Percentiles rank a stretch among this genome's conserved stretches.
These are phyloP conservation scores for Globisporangium rhizosaccharum DNA, from an alignment of 352 stramenopile genomes.

Conservation along the genomic window DNA sequence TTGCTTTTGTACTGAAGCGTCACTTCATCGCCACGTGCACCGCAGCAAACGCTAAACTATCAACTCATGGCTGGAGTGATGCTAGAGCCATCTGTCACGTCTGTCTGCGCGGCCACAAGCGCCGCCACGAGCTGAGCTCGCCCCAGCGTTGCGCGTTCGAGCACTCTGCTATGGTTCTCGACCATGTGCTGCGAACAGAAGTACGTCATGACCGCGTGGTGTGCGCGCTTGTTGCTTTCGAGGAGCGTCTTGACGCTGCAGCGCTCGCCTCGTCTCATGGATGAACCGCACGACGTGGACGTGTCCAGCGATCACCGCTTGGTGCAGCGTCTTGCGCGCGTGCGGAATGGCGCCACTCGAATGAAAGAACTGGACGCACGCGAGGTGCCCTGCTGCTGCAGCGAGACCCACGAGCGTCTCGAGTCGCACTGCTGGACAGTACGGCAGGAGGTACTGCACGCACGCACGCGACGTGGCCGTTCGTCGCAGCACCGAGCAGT, in stretches of 20 bases:
- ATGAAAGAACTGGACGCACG: neutral
- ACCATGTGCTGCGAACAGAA: no score
- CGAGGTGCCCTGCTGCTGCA: neutral
- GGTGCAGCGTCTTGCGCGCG: neutral
- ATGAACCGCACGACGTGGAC: slow-evolving; percentile 1
- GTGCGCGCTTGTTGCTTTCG: no score
- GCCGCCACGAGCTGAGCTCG: no score
- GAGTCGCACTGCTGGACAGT: neutral
- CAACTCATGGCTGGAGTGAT: no score
- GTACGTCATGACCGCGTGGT: no score
- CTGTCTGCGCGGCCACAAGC: no score
- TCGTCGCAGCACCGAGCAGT: neutral
- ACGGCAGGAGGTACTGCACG: neutral
- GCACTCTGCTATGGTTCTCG: no score
- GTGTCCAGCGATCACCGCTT: neutral
- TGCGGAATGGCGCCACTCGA: neutral
- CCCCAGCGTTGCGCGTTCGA: no score
- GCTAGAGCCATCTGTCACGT: no score
- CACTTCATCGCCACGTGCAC: no score
- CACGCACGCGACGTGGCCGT: neutral
- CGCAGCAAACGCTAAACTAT: no score
- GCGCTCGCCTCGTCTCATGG: neutral
- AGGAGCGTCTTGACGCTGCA: neutral
- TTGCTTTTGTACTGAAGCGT: no score
- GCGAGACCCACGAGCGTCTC: neutral